Conservation (phyloP, 352 stramenopile genomes). For the Phytophthora pluvialis region DNA sequence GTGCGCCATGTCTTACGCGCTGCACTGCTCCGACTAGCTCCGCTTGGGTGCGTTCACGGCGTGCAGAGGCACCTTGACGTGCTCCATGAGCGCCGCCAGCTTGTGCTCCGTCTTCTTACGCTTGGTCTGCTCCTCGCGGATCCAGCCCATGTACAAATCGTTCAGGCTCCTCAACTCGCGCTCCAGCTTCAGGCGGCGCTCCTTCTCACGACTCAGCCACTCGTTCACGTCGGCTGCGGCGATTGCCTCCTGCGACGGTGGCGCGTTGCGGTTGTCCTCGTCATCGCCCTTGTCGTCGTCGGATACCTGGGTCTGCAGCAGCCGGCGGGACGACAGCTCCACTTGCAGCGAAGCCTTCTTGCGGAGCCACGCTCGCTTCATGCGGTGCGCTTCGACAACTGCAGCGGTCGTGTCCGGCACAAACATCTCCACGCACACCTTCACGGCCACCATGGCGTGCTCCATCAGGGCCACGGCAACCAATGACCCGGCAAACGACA, state of each 20-base stretch:
- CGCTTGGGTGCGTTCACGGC: conserved; percentile 14
- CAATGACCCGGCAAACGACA: conserved; percentile 66
- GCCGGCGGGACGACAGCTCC: conserved; percentile 66
- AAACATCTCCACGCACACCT: conserved; percentile 83
- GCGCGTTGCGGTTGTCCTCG: background rate
- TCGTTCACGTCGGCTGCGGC: conserved; percentile 65
- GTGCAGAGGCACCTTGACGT: conserved; percentile 22
- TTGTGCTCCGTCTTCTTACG: conserved; percentile 71
- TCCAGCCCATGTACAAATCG: conserved; percentile 86
- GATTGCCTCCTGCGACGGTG: conserved; percentile 17
- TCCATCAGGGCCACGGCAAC: conserved; percentile 70
- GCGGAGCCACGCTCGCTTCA: conserved; percentile 63
- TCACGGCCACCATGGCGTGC: conserved; percentile 80
- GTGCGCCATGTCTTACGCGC: conserved; percentile 8
- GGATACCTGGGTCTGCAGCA: conserved; percentile 37
- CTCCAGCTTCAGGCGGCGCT: conserved; percentile 74
- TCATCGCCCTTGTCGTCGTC: conserved; percentile 24
- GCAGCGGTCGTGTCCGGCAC: conserved; percentile 70
- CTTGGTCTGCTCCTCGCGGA: conserved; percentile 82
- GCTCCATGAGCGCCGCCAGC: conserved; percentile 52
- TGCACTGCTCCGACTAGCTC: conserved; percentile 3
- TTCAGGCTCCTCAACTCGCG: conserved; percentile 83
- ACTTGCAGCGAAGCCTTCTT: conserved; percentile 81
- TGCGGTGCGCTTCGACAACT: conserved; percentile 71
- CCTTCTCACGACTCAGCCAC: conserved; percentile 75